phyloP scores from a whole-genome alignment of 2,329 filamentous ascomycete species.

The Colletotrichum echinochloae region DNA sequence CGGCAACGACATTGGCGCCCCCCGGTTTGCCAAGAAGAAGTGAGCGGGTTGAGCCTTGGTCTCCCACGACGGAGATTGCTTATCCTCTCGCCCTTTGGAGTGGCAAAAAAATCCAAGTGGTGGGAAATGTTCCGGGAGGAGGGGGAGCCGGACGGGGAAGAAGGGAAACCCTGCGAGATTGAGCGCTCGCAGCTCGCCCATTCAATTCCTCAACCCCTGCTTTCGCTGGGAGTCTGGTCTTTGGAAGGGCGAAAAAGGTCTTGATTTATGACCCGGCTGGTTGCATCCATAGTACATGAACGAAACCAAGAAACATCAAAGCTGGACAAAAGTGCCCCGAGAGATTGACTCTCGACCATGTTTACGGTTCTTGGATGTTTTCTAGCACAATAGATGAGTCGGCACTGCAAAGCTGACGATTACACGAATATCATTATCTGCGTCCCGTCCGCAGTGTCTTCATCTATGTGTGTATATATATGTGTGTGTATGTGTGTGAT shows the following conservation, averaged over 20 bases:
- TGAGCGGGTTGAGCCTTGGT: conserved; percentile 45
- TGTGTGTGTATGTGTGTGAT: conserved; percentile 8
- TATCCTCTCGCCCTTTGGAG: background rate
- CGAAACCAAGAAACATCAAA: conserved; percentile 28
- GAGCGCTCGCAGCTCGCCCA: conserved; percentile 2
- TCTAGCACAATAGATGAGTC: conserved; percentile 41
- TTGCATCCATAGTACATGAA: conserved; percentile 40
- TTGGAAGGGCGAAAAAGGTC: conserved; percentile 26
- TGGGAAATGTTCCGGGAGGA: background rate
- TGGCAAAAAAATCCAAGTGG: background rate
- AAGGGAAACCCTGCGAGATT: conserved; percentile 6
- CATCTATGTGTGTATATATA: background rate
- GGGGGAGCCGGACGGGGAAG: background rate
- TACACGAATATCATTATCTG: conserved; percentile 27
- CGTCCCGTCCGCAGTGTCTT: background rate
- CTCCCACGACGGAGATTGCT: conserved; percentile 4
- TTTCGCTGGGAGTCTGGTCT: conserved; percentile 37
- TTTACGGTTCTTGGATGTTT: conserved; percentile 40
- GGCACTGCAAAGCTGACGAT: conserved; percentile 36
- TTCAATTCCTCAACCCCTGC: background rate
- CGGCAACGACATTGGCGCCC: conserved; percentile 85
- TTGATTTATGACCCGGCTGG: conserved; percentile 22
- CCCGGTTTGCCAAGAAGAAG: conserved; percentile 82
- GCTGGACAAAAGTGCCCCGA: conserved; percentile 18
- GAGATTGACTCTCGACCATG: conserved; percentile 37